Base-by-base conservation (phyloP, 805 yeast species). In the Ogataea nakhonphanomensis region DNA sequence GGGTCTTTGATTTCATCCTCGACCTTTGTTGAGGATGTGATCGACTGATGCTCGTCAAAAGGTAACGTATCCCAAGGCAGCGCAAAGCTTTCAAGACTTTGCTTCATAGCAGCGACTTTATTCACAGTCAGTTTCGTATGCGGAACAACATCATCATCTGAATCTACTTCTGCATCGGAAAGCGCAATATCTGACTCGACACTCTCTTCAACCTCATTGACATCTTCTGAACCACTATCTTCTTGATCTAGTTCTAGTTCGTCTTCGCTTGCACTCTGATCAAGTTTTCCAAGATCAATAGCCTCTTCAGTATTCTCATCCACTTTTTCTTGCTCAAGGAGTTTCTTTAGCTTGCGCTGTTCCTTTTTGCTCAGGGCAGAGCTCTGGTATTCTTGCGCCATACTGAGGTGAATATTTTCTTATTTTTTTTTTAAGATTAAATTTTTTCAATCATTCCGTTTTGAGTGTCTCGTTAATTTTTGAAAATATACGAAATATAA, bases 131-230 rank as follows among this genome's bases (percentile, higher is more conserved):
- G 73, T 62, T 90, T 90, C 43, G 93, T 88, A 65, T 84, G 79
- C 35, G 98, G 97, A 26, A 91, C 89, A 32, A 90, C 78, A 62
- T 93, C 99, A 12, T 95, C 95, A 59, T 90, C 97, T 2, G 93
- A 86, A 57, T 89, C 97, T 30, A 87, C 67, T 57, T 91, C 97
- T 20, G 84, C 97, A 39, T 89, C 97, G 1, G 95, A 85, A 37
- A 88, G 74, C 14, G 96, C 84, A 32, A 90, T 74, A 52, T 89
- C 97, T 50, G 84, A 90, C 41, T 78, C 87, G 7, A 81, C 91
- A 30, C 76, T 84, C 23, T 74, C 81, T 32, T 73, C 81, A 28
- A 73, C 79, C 11, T 71, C 79, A 1, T 70, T 78, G 5, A 73
- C 78, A 8, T 71, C 79, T 2, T 51, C 54, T 13, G n/a, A n/a